Conservation (phyloP, 2,329 filamentous ascomycete species). For the Colletotrichum gigasporum region DNA sequence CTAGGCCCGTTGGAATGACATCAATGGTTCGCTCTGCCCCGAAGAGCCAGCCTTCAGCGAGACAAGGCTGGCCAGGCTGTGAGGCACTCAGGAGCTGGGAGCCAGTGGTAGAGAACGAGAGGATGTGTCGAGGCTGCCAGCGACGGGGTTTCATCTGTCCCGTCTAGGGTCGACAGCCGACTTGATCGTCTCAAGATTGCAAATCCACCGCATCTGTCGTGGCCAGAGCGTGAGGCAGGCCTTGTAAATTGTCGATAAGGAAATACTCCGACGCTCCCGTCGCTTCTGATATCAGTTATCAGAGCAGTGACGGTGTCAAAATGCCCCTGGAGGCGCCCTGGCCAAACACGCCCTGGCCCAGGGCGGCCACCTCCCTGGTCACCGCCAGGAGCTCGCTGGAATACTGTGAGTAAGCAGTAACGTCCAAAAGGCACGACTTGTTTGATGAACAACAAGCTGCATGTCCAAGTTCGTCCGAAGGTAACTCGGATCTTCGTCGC, state of each 20-base stretch:
- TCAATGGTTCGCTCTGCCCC: not conserved
- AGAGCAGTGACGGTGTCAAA: not conserved
- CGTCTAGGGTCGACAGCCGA: conserved; percentile 10
- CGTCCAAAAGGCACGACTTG: conserved; percentile 7
- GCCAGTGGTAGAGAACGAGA: not conserved
- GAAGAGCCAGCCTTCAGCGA: not conserved
- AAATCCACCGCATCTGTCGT: conserved; percentile 21
- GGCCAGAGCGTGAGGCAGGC: not conserved
- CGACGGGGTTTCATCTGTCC: conserved; percentile 19
- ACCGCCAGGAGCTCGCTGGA: not conserved
- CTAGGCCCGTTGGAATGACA: not conserved
- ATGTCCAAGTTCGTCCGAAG: conserved; percentile 27
- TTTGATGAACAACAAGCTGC: not conserved
- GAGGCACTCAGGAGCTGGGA: not conserved
- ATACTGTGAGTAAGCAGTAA: too few species aligned
- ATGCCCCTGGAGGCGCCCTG: conserved; percentile 6
- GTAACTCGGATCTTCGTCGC: conserved; percentile 9
- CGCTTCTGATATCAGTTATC: not conserved
- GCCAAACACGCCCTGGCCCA: conserved; percentile 1
- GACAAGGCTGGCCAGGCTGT: conserved; percentile 14
- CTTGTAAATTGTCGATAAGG: not conserved
- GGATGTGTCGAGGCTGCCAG: conserved; percentile 18
- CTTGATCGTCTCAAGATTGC: conserved; percentile 34
- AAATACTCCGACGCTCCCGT: not conserved
- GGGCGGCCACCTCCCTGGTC: not conserved